A percentile compares a stretch with the other conserved stretches of the same genome.
Evolutionary conservation across 768 basidiomycete species (phyloP).

Genomic region (Russula dissimulans): DNA sequence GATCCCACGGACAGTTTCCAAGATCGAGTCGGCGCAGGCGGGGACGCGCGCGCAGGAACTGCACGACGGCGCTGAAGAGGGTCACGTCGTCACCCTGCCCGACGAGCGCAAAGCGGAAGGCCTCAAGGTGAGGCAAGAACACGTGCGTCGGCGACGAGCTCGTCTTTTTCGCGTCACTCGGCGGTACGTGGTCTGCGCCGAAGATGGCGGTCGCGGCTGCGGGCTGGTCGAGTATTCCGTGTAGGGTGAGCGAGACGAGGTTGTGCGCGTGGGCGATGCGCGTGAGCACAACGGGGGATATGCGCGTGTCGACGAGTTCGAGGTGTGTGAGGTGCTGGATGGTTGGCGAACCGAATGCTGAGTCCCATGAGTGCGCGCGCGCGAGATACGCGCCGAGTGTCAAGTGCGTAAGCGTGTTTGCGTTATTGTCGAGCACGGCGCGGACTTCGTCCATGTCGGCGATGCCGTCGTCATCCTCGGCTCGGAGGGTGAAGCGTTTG

Average conservation of each 20-base stretch:
- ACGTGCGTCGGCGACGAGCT: constrained; percentile 32
- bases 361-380: constrained; percentile 58
- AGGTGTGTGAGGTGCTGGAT: constrained; percentile 61
- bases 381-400: constrained; percentile 62
- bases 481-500: constrained; percentile 56
- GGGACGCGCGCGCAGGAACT: constrained; percentile 42
- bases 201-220: constrained; percentile 50
- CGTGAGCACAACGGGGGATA: constrained; percentile 52
- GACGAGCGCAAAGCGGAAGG: constrained; percentile 55
- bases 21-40: constrained; percentile 49
- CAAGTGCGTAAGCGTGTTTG: constrained; percentile 47
- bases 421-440: constrained; percentile 52
- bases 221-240: constrained; percentile 56
- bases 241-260: constrained; percentile 52
- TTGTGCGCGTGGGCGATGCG: constrained; percentile 55
- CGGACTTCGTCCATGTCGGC: constrained; percentile 64
- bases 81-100: constrained; percentile 48
- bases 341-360: constrained; percentile 50
- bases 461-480: constrained; percentile 62
- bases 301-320: constrained; percentile 61
- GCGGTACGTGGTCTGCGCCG: constrained; percentile 50
- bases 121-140: constrained; percentile 51
- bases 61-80: constrained; percentile 46
- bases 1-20: constrained; percentile 58
- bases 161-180: constrained; percentile 24